phyloP scores from a whole-genome alignment of 163 green algal species.

The Picocystis sp. region DNA sequence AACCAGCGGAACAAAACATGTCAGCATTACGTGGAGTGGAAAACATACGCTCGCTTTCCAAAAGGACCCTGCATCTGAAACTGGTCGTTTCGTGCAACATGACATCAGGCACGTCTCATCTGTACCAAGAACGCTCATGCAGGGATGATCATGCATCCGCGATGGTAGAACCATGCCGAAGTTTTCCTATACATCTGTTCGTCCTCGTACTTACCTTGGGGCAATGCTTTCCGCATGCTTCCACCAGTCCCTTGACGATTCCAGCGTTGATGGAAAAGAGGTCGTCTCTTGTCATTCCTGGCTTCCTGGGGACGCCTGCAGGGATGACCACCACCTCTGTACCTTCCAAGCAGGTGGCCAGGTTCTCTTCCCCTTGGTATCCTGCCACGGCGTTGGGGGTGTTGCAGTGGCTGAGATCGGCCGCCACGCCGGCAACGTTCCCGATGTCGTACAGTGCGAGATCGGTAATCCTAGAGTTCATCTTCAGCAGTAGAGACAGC shows the following conservation, averaged over 20 bases:
- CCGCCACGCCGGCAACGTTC: conserved; percentile 2
- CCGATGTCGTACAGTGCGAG: conserved; percentile 26
- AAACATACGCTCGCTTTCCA: not conserved
- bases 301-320: conserved; percentile 89
- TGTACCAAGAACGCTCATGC: not conserved
- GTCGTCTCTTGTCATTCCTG: conserved; percentile 97
- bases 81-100: not conserved
- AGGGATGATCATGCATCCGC: not conserved
- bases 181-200: not conserved
- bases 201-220: conserved; percentile 9
- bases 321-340: conserved; percentile 38
- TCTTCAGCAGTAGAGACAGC: conserved; percentile 85
- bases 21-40: not conserved
- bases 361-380: not conserved
- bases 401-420: conserved; percentile 6
- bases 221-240: conserved; percentile 59
- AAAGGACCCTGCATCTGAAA: not conserved
- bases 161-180: not conserved
- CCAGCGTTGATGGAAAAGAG: conserved; percentile 97
- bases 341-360: conserved; percentile 6
- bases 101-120: not conserved
- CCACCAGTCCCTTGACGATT: conserved; percentile 60
- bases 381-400: not conserved
- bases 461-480: conserved; percentile 56
- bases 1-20: not conserved